Conservation (phyloP, 257 asterid species). For the Echium plantagineum region DNA sequence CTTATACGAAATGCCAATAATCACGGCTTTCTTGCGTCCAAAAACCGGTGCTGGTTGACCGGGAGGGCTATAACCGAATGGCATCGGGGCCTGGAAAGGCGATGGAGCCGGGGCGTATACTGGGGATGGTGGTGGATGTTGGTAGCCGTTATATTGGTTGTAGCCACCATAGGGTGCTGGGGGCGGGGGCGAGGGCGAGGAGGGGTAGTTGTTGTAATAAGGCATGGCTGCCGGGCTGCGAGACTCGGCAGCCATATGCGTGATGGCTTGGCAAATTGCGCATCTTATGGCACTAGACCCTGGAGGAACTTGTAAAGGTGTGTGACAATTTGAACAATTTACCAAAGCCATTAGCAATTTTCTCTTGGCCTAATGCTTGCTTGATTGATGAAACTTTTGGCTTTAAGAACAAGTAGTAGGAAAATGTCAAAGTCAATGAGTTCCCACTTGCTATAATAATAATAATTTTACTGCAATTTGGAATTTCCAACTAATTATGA, state of each 20-base stretch:
- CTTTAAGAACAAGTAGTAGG: too few species aligned
- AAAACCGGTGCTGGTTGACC: conserved; percentile 25
- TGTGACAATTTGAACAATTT: conserved; percentile 49
- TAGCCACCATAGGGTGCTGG: conserved; percentile 15
- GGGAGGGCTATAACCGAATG: conserved; percentile 30
- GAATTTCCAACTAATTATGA: neutral
- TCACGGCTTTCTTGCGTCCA: conserved; percentile 78
- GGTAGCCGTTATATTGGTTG: conserved; percentile 21
- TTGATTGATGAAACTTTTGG: too few species aligned
- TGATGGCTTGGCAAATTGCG: conserved; percentile 66
- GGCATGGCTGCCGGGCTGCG: conserved; percentile 15
- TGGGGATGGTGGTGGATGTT: conserved; percentile 9
- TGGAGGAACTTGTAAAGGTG: conserved; percentile 68
- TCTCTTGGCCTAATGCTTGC: neutral
- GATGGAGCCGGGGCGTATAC: too few species aligned
- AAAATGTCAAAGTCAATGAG: neutral
- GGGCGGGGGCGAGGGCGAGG: neutral
- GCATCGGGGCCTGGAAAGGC: conserved; percentile 20
- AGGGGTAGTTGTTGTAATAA: neutral
- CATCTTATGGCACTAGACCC: conserved; percentile 82
- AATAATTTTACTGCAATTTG: neutral
- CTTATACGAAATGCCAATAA: conserved; percentile 65
- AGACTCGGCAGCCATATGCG: conserved; percentile 51
- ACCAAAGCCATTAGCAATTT: conserved; percentile 34
- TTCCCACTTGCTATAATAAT: neutral